Evolutionary conservation across 805 yeast genomes (phyloP), one percentile per base, ranked within the genome.

Genomic region (Komagataella kurtzmanii): DNA sequence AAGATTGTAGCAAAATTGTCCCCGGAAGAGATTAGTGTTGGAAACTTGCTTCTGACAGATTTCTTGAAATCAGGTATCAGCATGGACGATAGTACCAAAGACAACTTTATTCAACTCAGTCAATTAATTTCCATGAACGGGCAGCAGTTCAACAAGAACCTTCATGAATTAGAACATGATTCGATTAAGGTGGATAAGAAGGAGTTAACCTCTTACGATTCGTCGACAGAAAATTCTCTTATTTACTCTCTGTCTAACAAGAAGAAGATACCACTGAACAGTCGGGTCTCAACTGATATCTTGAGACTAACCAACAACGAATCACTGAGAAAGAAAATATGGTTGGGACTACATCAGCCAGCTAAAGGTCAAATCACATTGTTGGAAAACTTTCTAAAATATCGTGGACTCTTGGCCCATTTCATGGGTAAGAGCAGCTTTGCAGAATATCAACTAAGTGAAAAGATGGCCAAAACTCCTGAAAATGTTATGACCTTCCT

Each of bases 21-120:
- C 3, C 65, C 68, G 1, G 99, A 93, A 65, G 97, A 93, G 60
- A 62, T 79, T 12, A 77, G 82, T 50, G 98, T 90, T 2, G 99
- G 96, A 0, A 75, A 79, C 50, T 77, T 90, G 49, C 71, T 93
- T 23, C 71, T 84, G 55, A 80, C 85, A 47, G 99, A 93, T 65
- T 93, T 93, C 61, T 85, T 86, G 57, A 82, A 88, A 57, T 87
- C 96, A 0, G 99, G 98, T 0, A 85, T 90, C 36, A 83, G 83
- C 59, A 81, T 89, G 83, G 81, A 79, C 56, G 78, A 73, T 19
- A 67, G 71, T 21, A 76, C 84, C 1, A 73, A 91, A 53, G 72
- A 77, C 12, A 75, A 79, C 55, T 93, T 91, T 63, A 88, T 93
- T 36, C 75, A 77, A 18, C 66, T 88, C 45, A 86, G 96, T 1